Percentiles rank a stretch among this genome's conserved stretches.
Conservation (phyloP, 2,329 filamentous ascomycete species). For the Metarhizium anisopliae region DNA sequence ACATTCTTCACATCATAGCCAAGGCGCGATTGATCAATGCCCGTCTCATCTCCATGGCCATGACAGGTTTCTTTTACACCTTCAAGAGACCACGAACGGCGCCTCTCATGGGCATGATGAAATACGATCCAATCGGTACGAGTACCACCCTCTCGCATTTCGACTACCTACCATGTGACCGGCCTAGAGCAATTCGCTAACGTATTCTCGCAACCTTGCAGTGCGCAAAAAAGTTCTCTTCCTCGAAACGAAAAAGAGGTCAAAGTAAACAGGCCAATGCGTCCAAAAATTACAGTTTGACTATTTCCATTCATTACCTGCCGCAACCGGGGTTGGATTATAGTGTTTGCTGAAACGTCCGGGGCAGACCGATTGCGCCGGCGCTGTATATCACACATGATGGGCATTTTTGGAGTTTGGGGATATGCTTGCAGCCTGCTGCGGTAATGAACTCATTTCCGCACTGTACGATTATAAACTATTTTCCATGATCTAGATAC, state of each 20-base stretch:
- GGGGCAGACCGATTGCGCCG: neutral
- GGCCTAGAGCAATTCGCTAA: neutral
- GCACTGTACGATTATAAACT: slow-evolving; percentile 1
- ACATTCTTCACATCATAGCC: slow-evolving; percentile 34
- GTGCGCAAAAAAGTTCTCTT: slow-evolving; percentile 95
- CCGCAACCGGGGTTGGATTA: neutral
- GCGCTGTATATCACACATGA: slow-evolving; percentile 19
- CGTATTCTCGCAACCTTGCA: slow-evolving; percentile 24
- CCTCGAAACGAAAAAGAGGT: slow-evolving; percentile 80
- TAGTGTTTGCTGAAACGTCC: neutral
- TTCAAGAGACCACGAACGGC: slow-evolving; percentile 73
- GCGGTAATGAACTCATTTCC: neutral
- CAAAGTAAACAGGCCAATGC: slow-evolving; percentile 32
- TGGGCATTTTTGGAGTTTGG: slow-evolving; percentile 23
- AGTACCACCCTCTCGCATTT: neutral
- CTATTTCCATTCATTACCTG: neutral
- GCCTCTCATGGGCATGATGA: slow-evolving; percentile 89
- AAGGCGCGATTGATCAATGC: slow-evolving; percentile 91
- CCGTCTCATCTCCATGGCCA: slow-evolving; percentile 94
- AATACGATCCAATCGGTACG: slow-evolving; percentile 93
- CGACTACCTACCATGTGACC: neutral
- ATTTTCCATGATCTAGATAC: neutral
- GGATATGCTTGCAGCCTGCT: slow-evolving; percentile 6
- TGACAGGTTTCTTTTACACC: slow-evolving; percentile 97
- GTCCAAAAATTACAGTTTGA: neutral